Evolutionary conservation across 108 stramenopile species (phyloP), one percentile per base, ranked within the genome.

Genomic region (Pseudonitzschia multiseries): DNA sequence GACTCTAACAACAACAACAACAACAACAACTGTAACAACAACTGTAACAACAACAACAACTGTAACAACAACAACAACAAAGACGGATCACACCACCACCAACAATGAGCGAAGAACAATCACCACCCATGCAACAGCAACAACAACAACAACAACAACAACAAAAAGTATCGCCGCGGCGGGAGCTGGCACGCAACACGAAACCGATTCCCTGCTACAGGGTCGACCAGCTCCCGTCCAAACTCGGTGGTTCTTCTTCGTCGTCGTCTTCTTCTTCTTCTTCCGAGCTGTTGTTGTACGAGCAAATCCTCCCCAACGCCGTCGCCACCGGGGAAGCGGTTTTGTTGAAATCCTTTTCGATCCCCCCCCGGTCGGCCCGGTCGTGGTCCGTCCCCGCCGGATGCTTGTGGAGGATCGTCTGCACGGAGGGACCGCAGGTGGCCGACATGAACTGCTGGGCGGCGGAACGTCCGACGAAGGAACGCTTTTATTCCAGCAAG

Each of bases 361-460:
- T 86, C 42, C 86, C 83, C 15, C 54, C 86, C 12, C 28, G 78
- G 9, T 80, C 81, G 54, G 86, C 86, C 14, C 41, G 33, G 8
- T 64, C 70, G 6, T 86, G 83, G 83, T 51, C 68, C 8, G 86
- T 86, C 50, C 70, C 68, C 24, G 78, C 83, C 21, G 86, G 86
- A 33, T 72, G 73, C 26, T 22, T 86, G 27, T 86, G 77, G 78
- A 69, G 86, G 36, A 83, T 86, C 22, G 56, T 79, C 8, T 86
- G 86, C 67, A 70, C 69, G 21, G 63, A 81, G 24, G 86, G 86
- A 0, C 86, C 86, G 18, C 86, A 86, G 65, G 86, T 86, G 6
- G 86, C 86, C 74, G 83, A 86, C 57, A 81, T 86, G 83, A 86
- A 86, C 60, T 81, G 83, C 66, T 86, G 86, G 86, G 56, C 52